Evolutionary conservation across 1,139 yeast species (phyloP).

Genomic region (Debaryomycetaceae sp.): DNA sequence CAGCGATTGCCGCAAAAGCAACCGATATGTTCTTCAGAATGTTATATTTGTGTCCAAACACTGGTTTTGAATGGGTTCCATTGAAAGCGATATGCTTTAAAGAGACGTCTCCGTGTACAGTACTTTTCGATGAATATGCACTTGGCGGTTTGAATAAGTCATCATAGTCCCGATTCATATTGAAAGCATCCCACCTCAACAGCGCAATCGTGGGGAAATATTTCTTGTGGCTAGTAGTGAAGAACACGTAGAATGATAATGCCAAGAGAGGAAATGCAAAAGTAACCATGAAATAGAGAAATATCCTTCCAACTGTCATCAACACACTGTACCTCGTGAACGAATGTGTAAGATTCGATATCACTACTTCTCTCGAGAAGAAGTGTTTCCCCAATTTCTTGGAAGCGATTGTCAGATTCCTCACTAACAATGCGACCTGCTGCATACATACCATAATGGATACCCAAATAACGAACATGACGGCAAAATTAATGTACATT

Average conservation of each 20-base stretch:
- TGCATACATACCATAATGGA: constrained; percentile 18
- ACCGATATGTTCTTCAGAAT: constrained; percentile 3
- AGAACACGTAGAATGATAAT: constrained; percentile 37
- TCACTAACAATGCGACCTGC: constrained; percentile 19
- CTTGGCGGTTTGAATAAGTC: constrained; percentile 16
- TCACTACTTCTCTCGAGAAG: background rate
- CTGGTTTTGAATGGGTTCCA: background rate
- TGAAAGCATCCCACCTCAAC: constrained; percentile 23
- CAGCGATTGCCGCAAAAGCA: constrained; percentile 27
- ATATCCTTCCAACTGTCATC: background rate
- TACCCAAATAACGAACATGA: constrained; percentile 30
- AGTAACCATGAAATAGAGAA: constrained; percentile 22
- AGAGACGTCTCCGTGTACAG: background rate
- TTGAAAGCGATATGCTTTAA: background rate
- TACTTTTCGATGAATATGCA: background rate
- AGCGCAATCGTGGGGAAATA: constrained; percentile 13
- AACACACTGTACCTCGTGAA: background rate
- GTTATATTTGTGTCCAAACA: background rate
- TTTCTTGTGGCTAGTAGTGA: constrained; percentile 15
- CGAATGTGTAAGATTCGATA: background rate
- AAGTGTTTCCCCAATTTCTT: background rate
- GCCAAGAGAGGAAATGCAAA: constrained; percentile 48
- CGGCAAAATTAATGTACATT: constrained; percentile 46
- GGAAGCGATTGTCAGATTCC: constrained; percentile 4
- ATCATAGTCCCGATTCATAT: constrained; percentile 24